Conservation (phyloP, 2,329 filamentous ascomycete species). For the Aspergillus sclerotialis region DNA sequence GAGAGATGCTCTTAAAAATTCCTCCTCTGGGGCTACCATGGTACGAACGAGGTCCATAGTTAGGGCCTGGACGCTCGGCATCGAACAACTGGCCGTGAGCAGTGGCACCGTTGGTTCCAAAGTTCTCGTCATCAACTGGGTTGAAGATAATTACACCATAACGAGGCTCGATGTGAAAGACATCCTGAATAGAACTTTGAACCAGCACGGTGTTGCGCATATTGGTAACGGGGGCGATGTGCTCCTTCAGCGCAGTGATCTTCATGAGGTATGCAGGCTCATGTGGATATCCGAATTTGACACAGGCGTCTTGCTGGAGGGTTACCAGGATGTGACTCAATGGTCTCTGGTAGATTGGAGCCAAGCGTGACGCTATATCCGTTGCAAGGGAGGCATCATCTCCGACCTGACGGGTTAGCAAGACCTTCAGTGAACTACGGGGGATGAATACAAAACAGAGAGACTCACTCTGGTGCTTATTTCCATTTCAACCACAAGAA, state of each 20-base stretch:
- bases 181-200: slow-evolving; percentile 66
- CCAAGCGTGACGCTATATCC: slow-evolving; percentile 65
- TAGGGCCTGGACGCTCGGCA: slow-evolving; percentile 40
- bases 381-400: slow-evolving; percentile 71
- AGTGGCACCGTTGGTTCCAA: slow-evolving; percentile 65
- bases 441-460: not conserved
- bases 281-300: slow-evolving; percentile 68
- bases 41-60: slow-evolving; percentile 34
- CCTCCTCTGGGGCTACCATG: too few species aligned
- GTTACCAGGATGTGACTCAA: slow-evolving; percentile 67
- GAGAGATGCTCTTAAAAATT: slow-evolving; percentile 33
- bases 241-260: slow-evolving; percentile 61
- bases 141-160: slow-evolving; percentile 70
- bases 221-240: slow-evolving; percentile 68
- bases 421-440: not conserved
- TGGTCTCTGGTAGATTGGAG: slow-evolving; percentile 67
- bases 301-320: slow-evolving; percentile 66
- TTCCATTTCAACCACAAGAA: slow-evolving; percentile 58
- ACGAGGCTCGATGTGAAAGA: slow-evolving; percentile 57
- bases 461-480: slow-evolving; percentile 58
- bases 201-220: slow-evolving; percentile 73
- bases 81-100: slow-evolving; percentile 61
- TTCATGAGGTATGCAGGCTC: slow-evolving; percentile 74
- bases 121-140: slow-evolving; percentile 61
- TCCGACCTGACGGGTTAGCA: slow-evolving; percentile 44